A percentile compares a stretch with the other conserved stretches of the same genome.
Evolutionary conservation across 306 rosid genomes (phyloP).

Genomic region (Arachis hypogaea): DNA sequence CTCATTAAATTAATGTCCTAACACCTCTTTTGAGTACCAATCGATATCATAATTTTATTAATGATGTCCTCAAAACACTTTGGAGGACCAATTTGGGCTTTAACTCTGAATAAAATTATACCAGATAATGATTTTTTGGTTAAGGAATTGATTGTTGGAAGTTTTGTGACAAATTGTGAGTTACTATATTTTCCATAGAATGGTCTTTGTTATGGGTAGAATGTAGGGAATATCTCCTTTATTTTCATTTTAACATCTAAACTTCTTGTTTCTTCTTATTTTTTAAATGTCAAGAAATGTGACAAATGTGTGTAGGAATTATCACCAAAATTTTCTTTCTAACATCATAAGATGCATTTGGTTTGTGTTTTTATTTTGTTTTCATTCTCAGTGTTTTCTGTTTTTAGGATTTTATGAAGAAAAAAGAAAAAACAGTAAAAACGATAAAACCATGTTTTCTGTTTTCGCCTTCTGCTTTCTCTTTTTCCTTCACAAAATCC

Average conservation of each 20-base stretch:
- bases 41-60: too few relatives aligned
- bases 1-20: too few relatives aligned
- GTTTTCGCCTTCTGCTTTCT: too few relatives aligned
- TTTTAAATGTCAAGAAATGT: background rate
- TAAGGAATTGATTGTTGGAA: constrained; percentile 1
- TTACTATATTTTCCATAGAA: background rate
- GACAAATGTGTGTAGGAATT: background rate
- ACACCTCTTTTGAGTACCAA: too few relatives aligned
- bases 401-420: too few relatives aligned
- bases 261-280: background rate
- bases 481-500: too few relatives aligned
- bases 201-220: background rate
- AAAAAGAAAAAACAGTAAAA: too few relatives aligned
- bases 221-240: background rate
- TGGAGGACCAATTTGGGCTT: too few relatives aligned
- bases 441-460: too few relatives aligned
- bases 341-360: background rate
- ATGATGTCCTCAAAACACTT: too few relatives aligned
- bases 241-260: background rate
- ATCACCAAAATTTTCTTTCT: background rate
- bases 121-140: background rate
- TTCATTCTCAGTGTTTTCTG: too few relatives aligned
- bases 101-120: background rate
- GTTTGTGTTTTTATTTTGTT: too few relatives aligned
- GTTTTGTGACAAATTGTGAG: background rate